phyloP scores from a whole-genome alignment of 352 stramenopile genomes.

The Blastocystis sp. region DNA sequence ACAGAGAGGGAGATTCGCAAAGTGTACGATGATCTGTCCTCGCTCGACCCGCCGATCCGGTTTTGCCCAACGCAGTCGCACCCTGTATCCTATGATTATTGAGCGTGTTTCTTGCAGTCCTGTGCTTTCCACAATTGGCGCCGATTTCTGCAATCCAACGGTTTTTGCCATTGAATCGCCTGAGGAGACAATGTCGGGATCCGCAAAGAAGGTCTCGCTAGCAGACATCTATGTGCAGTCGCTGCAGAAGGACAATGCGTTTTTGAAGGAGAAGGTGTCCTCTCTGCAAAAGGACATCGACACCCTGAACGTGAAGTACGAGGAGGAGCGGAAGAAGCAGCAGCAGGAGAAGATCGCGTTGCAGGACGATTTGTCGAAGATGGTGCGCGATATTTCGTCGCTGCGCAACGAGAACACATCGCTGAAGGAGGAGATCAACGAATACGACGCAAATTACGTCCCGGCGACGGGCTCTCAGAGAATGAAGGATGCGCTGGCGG shows the following conservation, averaged over 20 bases:
- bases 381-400: constrained; percentile 41
- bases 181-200: background rate
- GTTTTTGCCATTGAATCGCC: background rate
- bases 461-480: constrained; percentile 44
- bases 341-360: constrained; percentile 33
- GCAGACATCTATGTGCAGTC: constrained; percentile 66
- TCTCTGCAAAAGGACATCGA: constrained; percentile 24
- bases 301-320: background rate
- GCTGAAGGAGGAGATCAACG: constrained; percentile 5
- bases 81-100: background rate
- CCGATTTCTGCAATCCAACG: constrained; percentile 7
- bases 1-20: background rate
- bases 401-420: constrained; percentile 18
- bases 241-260: constrained; percentile 58
- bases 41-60: background rate
- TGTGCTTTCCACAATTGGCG: background rate
- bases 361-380: constrained; percentile 36
- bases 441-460: constrained; percentile 56
- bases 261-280: constrained; percentile 61
- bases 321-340: constrained; percentile 25
- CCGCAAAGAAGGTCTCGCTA: constrained; percentile 43
- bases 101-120: background rate
- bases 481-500: constrained; percentile 61
- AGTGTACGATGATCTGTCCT: constrained; percentile 31
- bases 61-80: background rate